Percentiles rank a stretch among this genome's conserved stretches.
These are phyloP conservation scores for Blumeria graminis DNA, from an alignment of 2,329 filamentous ascomycete species.

Conservation along the genomic window DNA sequence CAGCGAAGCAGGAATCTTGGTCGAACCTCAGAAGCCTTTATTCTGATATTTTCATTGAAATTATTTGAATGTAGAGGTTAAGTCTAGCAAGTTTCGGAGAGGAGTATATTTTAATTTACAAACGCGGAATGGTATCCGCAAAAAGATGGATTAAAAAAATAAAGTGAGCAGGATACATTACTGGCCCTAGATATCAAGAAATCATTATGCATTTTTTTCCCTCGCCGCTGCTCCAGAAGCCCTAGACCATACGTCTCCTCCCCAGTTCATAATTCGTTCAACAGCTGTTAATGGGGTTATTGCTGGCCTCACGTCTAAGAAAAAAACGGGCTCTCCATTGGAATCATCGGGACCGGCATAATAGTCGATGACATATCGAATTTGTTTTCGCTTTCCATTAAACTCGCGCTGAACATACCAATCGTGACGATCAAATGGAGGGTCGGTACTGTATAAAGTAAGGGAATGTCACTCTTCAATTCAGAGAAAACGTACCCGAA, in stretches of 20 bases:
- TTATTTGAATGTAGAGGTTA: too few species aligned
- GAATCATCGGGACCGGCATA: conserved; percentile 54
- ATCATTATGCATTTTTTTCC: conserved; percentile 4
- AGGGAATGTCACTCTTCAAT: conserved; percentile 41
- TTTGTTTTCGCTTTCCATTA: conserved; percentile 44
- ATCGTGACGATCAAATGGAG: conserved; percentile 90
- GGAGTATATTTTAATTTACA: too few species aligned
- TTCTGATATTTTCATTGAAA: too few species aligned
- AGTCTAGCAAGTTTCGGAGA: too few species aligned
- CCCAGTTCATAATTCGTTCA: conserved; percentile 71
- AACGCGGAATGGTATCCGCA: too few species aligned
- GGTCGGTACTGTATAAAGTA: conserved; percentile 34
- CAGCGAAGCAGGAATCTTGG: too few species aligned
- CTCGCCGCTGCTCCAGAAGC: conserved; percentile 13
- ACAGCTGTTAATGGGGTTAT: conserved; percentile 56
- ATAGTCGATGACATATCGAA: conserved; percentile 93
- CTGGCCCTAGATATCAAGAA: too few species aligned
- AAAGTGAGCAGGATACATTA: too few species aligned
- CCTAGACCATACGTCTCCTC: conserved; percentile 72
- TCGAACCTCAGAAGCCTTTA: too few species aligned
- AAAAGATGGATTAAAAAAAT: too few species aligned
- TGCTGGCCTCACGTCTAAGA: conserved; percentile 78
- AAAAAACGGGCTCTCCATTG: conserved; percentile 83
- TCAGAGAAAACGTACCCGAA: conserved; percentile 36
- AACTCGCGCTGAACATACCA: conserved; percentile 69